These are phyloP conservation scores for Osmanthus fragrans DNA, from an alignment of 257 asterid genomes.

Conservation along the genomic window DNA sequence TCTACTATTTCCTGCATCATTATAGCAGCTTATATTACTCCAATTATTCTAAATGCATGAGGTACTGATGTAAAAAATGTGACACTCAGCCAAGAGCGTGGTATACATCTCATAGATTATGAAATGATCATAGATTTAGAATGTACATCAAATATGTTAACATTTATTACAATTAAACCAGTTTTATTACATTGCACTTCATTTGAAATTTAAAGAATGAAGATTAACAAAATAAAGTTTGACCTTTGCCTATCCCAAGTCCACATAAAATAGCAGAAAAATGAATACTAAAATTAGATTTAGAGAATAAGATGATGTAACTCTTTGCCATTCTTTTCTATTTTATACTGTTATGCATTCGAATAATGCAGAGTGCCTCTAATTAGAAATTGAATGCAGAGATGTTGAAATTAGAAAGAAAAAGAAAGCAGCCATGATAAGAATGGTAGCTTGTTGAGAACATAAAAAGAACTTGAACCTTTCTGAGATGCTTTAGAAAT, in stretches of 20 bases:
- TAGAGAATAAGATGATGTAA: neutral
- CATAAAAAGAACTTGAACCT: constrained; percentile 32
- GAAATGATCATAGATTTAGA: neutral
- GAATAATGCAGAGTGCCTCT: neutral
- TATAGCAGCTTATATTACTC: neutral
- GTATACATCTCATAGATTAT: neutral
- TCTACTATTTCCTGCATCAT: constrained; percentile 44
- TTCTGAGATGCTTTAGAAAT: constrained; percentile 50
- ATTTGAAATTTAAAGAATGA: neutral
- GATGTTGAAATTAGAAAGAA: neutral
- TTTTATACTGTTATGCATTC: neutral
- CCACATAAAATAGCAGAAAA: neutral
- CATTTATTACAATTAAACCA: neutral
- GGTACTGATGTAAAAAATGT: neutral
- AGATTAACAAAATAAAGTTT: neutral
- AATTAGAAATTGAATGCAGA: neutral
- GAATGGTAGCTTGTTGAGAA: neutral
- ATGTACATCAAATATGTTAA: neutral
- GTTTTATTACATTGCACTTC: neutral
- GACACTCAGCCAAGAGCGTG: neutral
- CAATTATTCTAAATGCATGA: neutral
- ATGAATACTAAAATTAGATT: neutral
- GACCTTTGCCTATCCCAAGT: constrained; percentile 10
- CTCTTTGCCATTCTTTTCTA: neutral
- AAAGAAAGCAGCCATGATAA: neutral